Base-by-base conservation (phyloP, 805 yeast species). In the Teunomyces atbi region DNA sequence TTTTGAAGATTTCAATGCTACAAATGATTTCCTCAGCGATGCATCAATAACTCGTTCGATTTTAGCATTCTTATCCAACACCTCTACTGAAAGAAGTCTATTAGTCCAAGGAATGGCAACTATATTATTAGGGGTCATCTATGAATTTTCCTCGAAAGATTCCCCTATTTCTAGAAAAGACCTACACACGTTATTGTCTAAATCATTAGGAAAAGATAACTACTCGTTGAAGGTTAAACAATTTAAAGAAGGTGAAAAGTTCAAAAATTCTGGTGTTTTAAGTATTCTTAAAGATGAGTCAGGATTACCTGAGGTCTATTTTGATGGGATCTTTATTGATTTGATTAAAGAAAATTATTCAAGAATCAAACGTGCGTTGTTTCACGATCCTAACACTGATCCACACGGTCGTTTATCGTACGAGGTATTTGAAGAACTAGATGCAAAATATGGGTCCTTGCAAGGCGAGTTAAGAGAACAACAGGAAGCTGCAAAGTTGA, bases 261-360 rank as follows among this genome's bases (percentile, higher is more conserved):
- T 89, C 56, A 73, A 77, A 7, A 76, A 79, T 45, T 85, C 79
- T 51, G 81, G 77, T 1, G 68, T 79, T 21, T 62, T 79, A 19
- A 69, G 73, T 13, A 79, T 83, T 2, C 71, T 73, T 3, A 76
- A 78, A 51, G 96, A 89, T 60, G 84, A 82, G 2, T 82, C 96
- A 1, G 99, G 99, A 1, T 74, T 92, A 35, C 99, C 98, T 0
- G 80, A 82, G 47, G 86, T 92, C 1, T 89, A 78, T 56, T 85
- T 94, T 58, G 84, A 83, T 47, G 60, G 77, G 0, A 65, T 74
- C 2, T 89, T 89, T 60, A 82, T 87, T 3, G 69, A 68, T 3
- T 67, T 90, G 43, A 68, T 94, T 36, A 82, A 82, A 50, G 94
- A 86, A 2, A 86, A 89, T 56, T 81, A 77, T 50, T 54, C 65